Conservation (phyloP, 495 filamentous ascomycete species). For the Aspergillus carlsbadensis region DNA sequence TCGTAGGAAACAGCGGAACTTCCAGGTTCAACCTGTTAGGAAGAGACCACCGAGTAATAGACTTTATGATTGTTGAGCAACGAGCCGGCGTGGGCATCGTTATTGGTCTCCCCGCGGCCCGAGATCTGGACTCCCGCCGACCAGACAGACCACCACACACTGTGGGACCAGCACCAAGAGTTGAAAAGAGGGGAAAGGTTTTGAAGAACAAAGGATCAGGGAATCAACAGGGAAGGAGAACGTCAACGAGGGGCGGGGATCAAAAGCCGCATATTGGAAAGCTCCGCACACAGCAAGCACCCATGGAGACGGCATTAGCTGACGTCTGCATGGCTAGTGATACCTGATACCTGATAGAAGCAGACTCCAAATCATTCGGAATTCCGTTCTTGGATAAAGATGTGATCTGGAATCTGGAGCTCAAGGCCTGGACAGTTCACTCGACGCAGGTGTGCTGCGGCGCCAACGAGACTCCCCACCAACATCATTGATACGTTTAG, state of each 20-base stretch:
- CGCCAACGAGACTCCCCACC: neutral
- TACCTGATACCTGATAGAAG: neutral
- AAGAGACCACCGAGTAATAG: neutral
- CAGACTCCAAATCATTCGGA: neutral
- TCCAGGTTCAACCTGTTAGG: no score
- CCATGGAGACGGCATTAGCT: neutral
- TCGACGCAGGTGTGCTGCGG: neutral
- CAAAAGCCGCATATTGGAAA: neutral
- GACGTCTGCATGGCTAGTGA: neutral
- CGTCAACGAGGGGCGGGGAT: neutral
- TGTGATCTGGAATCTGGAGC: neutral
- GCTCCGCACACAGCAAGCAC: neutral
- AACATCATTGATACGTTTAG: constrained; percentile 10
- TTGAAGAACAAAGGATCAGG: neutral
- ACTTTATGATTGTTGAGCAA: neutral
- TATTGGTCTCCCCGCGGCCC: constrained; percentile 1
- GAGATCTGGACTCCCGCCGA: constrained; percentile 3
- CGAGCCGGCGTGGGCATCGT: neutral
- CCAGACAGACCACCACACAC: constrained; percentile 2
- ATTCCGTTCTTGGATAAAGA: neutral
- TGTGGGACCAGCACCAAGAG: neutral
- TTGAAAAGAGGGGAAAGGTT: neutral
- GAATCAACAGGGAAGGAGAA: neutral
- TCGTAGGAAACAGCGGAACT: no score
- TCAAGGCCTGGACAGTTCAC: neutral